Evolutionary conservation across 2,329 filamentous ascomycete genomes (phyloP).

Genomic region (Aureobasidium mangrovei): DNA sequence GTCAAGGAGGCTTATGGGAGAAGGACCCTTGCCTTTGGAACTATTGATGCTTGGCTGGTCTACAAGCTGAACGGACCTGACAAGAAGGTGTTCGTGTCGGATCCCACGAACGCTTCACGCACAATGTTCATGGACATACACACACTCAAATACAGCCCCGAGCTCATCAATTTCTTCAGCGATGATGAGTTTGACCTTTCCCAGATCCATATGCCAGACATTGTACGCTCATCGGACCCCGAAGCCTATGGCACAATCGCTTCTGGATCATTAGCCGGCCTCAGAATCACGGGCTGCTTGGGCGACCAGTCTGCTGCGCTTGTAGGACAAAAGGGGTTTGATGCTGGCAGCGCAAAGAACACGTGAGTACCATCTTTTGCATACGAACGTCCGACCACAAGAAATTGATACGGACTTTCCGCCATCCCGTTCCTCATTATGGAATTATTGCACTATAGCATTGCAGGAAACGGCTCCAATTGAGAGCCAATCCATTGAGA

Average conservation of each 20-base stretch:
- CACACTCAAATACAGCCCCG: slow-evolving; percentile 70
- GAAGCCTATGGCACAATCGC: slow-evolving; percentile 62
- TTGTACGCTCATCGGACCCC: slow-evolving; percentile 69
- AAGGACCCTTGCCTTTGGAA: slow-evolving; percentile 71
- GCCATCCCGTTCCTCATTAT: not conserved
- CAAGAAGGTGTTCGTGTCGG: slow-evolving; percentile 67
- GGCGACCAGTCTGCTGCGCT: slow-evolving; percentile 82
- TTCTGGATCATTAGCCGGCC: slow-evolving; percentile 57
- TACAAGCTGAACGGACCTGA: slow-evolving; percentile 73
- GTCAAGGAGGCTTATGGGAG: slow-evolving; percentile 69
- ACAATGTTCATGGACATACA: slow-evolving; percentile 93
- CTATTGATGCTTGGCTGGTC: slow-evolving; percentile 80
- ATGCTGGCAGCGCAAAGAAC: slow-evolving; percentile 76
- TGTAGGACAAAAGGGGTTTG: slow-evolving; percentile 64
- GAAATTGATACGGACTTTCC: not conserved
- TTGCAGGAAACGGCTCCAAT: too few relatives aligned
- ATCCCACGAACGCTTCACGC: slow-evolving; percentile 77
- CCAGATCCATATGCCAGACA: slow-evolving; percentile 71
- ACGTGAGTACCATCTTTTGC: slow-evolving; percentile 51
- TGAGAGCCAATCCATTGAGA: not conserved
- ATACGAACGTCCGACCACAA: not conserved
- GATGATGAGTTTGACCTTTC: slow-evolving; percentile 51
- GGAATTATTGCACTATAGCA: too few relatives aligned
- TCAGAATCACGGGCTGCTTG: slow-evolving; percentile 71
- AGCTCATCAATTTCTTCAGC: slow-evolving; percentile 65